A percentile compares a stretch with the other conserved stretches of the same genome.
Evolutionary conservation across 23 red algal species (phyloP).

Genomic region (Gracilaria gracilis): DNA sequence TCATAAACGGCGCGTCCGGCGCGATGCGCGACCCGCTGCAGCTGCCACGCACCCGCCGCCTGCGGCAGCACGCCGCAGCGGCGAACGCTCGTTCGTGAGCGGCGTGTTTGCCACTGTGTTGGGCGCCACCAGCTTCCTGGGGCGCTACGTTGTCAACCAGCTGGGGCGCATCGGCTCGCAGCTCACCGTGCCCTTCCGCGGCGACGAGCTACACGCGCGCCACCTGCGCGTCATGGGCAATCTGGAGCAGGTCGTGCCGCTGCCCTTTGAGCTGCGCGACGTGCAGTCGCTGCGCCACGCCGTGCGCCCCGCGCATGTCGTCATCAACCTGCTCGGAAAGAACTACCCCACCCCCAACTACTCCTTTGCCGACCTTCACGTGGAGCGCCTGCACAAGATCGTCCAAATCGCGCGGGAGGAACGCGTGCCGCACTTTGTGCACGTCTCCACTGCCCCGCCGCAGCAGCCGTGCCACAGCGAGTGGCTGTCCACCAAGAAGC

Average conservation of each 20-base stretch:
- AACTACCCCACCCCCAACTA: constrained; percentile 87
- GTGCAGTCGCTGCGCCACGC: constrained; percentile 68
- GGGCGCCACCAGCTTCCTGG: constrained; percentile 94
- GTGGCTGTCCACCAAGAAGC: constrained; percentile 78
- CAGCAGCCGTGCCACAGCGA: constrained; percentile 26
- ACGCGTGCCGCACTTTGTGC: constrained; percentile 89
- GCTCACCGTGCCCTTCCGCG: constrained; percentile 90
- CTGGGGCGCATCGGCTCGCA: constrained; percentile 92
- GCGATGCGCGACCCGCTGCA: too few species aligned
- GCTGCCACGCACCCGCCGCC: too few species aligned
- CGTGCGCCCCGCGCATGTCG: constrained; percentile 69
- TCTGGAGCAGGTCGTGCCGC: constrained; percentile 90
- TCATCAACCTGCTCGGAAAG: constrained; percentile 98
- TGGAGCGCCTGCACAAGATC: constrained; percentile 53
- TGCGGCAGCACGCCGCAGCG: constrained; percentile 83
- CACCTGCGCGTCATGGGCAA: constrained; percentile 98
- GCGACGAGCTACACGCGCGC: constrained; percentile 84
- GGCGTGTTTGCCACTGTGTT: constrained; percentile 95
- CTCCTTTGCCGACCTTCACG: constrained; percentile 78
- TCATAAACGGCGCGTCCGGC: too few species aligned
- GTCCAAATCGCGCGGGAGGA: constrained; percentile 78
- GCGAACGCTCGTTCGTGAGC: constrained; percentile 88
- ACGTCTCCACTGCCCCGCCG: constrained; percentile 81
- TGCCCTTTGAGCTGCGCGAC: constrained; percentile 87
- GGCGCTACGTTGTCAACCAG: constrained; percentile 92